Evolutionary conservation across 257 asterid genomes (phyloP).

Genomic region (Mentha longifolia): DNA sequence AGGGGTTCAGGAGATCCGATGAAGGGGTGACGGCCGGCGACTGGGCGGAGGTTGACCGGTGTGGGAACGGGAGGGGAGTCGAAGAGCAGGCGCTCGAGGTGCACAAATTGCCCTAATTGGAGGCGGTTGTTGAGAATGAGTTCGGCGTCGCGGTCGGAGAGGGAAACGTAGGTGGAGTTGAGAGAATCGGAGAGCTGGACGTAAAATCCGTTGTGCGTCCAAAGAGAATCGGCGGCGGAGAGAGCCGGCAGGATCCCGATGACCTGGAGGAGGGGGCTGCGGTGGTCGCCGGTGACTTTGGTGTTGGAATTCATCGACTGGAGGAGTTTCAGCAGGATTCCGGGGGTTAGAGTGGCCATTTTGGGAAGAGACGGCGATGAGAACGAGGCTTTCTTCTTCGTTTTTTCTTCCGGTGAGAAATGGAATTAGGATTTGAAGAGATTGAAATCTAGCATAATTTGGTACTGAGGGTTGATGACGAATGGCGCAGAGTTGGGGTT

Average conservation of each 20-base stretch:
- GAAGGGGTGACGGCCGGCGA: constrained; percentile 75
- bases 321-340: constrained; percentile 85
- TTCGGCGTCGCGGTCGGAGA: constrained; percentile 80
- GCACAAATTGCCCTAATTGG: constrained; percentile 89
- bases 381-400: not conserved
- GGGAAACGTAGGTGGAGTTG: constrained; percentile 90
- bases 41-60: constrained; percentile 70
- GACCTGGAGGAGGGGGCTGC: constrained; percentile 91
- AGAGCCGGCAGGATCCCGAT: constrained; percentile 89
- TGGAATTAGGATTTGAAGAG: constrained; percentile 6
- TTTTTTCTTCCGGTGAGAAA: not conserved
- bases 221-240: constrained; percentile 71
- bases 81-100: constrained; percentile 73
- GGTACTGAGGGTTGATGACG: constrained; percentile 1
- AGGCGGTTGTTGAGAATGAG: constrained; percentile 82
- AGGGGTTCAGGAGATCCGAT: constrained; percentile 86
- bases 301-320: constrained; percentile 82
- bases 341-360: constrained; percentile 92
- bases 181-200: constrained; percentile 91
- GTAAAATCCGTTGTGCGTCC: constrained; percentile 85
- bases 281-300: constrained; percentile 94
- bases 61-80: constrained; percentile 79
- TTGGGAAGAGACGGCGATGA: not conserved
- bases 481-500: constrained; percentile 17
- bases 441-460: constrained; percentile 19